A percentile compares a stretch with the other conserved stretches of the same genome.
phyloP scores from a whole-genome alignment of 352 stramenopile species.

The Peronospora belbahrii region DNA sequence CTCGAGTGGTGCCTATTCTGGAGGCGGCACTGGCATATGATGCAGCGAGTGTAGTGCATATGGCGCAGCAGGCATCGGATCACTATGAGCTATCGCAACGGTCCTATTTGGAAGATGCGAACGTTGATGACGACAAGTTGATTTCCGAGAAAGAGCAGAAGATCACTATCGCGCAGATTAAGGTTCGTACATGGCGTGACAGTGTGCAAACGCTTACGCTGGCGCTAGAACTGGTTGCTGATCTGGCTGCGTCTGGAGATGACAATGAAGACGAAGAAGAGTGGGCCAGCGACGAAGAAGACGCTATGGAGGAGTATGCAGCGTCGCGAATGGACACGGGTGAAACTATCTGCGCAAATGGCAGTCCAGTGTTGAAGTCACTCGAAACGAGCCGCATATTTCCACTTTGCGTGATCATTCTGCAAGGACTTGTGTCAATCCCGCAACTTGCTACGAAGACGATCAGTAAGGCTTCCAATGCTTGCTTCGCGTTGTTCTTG shows the following conservation, averaged over 20 bases:
- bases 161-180: slow-evolving; percentile 56
- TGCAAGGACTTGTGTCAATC: slow-evolving; percentile 73
- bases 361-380: slow-evolving; percentile 26
- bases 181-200: slow-evolving; percentile 70
- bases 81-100: slow-evolving; percentile 50
- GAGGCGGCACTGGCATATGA: slow-evolving; percentile 74
- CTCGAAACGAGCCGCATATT: slow-evolving; percentile 46
- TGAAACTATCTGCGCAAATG: neutral
- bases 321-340: slow-evolving; percentile 55
- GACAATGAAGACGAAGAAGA: slow-evolving; percentile 74
- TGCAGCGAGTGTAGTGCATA: slow-evolving; percentile 60
- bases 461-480: slow-evolving; percentile 32
- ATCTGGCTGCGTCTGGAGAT: slow-evolving; percentile 45
- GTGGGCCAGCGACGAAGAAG: slow-evolving; percentile 83
- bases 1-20: slow-evolving; percentile 57
- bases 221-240: slow-evolving; percentile 66
- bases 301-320: slow-evolving; percentile 78
- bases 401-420: slow-evolving; percentile 46
- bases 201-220: slow-evolving; percentile 72
- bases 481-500: neutral
- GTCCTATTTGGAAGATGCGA: slow-evolving; percentile 55
- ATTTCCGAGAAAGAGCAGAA: slow-evolving; percentile 52
- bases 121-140: slow-evolving; percentile 54
- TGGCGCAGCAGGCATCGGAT: slow-evolving; percentile 61
- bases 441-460: slow-evolving; percentile 38